phyloP scores from a whole-genome alignment of 768 basidiomycete genomes.

The Termitomyces heimii region DNA sequence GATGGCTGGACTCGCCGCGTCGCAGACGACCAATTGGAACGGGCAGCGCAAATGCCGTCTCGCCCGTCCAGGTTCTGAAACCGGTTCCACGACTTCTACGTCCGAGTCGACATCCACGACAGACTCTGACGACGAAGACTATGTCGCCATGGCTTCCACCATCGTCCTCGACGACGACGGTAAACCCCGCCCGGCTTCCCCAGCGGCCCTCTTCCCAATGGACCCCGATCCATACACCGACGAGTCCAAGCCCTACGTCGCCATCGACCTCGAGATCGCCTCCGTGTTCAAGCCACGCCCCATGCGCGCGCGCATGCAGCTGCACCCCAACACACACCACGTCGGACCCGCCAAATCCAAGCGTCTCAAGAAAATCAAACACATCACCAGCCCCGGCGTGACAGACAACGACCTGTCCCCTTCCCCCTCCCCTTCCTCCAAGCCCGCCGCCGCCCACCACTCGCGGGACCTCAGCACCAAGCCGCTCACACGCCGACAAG shows the following conservation, averaged over 20 bases:
- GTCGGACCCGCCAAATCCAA: conserved; percentile 29
- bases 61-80: conserved; percentile 15
- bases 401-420: too few species aligned
- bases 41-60: conserved; percentile 29
- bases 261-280: conserved; percentile 59
- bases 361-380: conserved; percentile 33
- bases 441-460: not conserved
- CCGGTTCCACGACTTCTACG: conserved; percentile 21
- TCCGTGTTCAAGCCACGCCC: conserved; percentile 74
- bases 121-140: conserved; percentile 25
- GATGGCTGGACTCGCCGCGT: conserved; percentile 33
- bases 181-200: conserved; percentile 12
- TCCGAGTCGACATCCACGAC: conserved; percentile 33
- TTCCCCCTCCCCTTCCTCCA: not conserved
- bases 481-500: conserved; percentile 33
- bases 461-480: conserved; percentile 16
- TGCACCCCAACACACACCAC: conserved; percentile 20
- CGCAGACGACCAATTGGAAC: conserved; percentile 32
- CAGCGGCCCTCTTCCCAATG: conserved; percentile 41
- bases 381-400: conserved; percentile 16
- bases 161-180: conserved; percentile 20
- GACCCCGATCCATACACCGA: conserved; percentile 39
- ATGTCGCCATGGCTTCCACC: conserved; percentile 24
- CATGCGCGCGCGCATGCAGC: conserved; percentile 35
- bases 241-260: conserved; percentile 18